A percentile compares a stretch with the other conserved stretches of the same genome.
Conservation (phyloP, 108 stramenopile genomes). For the Hondaea fermentalgiana region DNA sequence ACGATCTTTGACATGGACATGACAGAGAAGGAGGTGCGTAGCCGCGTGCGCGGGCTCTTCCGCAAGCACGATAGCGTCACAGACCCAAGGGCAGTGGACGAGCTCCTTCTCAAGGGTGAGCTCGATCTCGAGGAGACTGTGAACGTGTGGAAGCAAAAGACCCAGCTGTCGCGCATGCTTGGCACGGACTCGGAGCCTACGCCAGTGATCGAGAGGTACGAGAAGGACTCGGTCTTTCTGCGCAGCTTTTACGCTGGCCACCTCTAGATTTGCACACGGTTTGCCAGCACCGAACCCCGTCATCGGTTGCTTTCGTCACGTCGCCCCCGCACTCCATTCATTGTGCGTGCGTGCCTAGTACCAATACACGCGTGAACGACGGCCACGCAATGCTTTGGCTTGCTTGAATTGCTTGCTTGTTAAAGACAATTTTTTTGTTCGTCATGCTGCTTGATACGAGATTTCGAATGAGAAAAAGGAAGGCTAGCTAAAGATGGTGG, state of each 20-base stretch:
- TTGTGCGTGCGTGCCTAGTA: no score
- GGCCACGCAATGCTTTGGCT: no score
- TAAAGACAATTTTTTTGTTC: no score
- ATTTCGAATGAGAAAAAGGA: no score
- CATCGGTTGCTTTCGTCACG: no score
- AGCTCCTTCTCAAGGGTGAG: conserved; percentile 38
- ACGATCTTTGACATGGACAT: conserved; percentile 7
- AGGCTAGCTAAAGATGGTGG: no score
- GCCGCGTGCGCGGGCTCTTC: conserved; percentile 16
- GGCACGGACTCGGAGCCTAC: neutral
- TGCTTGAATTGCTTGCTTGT: no score
- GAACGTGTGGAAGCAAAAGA: conserved; percentile 42
- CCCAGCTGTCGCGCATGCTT: conserved; percentile 28
- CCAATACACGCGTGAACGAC: no score
- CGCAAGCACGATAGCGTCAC: conserved; percentile 17
- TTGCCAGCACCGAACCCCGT: no score
- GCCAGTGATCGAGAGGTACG: neutral
- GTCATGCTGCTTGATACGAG: no score
- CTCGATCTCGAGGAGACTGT: conserved; percentile 44
- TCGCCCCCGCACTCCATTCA: no score
- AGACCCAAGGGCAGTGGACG: conserved; percentile 31
- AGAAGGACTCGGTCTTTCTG: neutral
- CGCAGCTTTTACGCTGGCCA: neutral
- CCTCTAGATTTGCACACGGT: no score
- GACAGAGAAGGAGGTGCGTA: conserved; percentile 8